These are phyloP conservation scores for maize (Zea mays) DNA, from an alignment of 176 grass and related monocot genomes.

Conservation along the genomic window DNA sequence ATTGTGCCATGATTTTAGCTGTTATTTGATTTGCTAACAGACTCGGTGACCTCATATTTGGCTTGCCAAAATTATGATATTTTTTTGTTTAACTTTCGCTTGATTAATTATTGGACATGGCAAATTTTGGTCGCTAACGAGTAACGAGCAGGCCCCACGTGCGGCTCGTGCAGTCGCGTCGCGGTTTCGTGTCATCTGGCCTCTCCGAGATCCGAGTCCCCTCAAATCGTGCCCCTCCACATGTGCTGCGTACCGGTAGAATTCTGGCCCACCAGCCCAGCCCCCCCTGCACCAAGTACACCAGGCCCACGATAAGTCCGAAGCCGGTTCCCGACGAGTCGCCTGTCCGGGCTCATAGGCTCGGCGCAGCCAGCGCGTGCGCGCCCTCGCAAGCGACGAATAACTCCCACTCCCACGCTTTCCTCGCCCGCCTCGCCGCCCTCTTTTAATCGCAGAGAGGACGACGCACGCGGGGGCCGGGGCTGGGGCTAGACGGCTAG, in stretches of 20 bases:
- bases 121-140: too few relatives aligned
- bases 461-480: constrained; percentile 12
- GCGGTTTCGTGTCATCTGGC: neutral
- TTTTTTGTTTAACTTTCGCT: too few relatives aligned
- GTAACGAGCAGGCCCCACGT: too few relatives aligned
- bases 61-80: too few relatives aligned
- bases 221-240: constrained; percentile 28
- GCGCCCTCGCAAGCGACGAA: neutral
- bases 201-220: neutral
- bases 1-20: too few relatives aligned
- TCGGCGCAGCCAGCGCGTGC: neutral
- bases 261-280: neutral
- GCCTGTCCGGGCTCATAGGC: constrained; percentile 24
- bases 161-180: neutral
- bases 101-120: too few relatives aligned
- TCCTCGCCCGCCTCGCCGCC: neutral
- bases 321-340: neutral
- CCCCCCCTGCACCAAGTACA: neutral
- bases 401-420: neutral
- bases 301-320: neutral
- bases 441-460: constrained; percentile 33
- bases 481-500: neutral
- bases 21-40: too few relatives aligned
- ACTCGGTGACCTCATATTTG: too few relatives aligned
- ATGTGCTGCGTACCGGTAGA: neutral